Percentiles rank a stretch among this genome's conserved stretches.
Evolutionary conservation across 352 stramenopile species (phyloP).

Genomic region (Phytopythium delawarense): DNA sequence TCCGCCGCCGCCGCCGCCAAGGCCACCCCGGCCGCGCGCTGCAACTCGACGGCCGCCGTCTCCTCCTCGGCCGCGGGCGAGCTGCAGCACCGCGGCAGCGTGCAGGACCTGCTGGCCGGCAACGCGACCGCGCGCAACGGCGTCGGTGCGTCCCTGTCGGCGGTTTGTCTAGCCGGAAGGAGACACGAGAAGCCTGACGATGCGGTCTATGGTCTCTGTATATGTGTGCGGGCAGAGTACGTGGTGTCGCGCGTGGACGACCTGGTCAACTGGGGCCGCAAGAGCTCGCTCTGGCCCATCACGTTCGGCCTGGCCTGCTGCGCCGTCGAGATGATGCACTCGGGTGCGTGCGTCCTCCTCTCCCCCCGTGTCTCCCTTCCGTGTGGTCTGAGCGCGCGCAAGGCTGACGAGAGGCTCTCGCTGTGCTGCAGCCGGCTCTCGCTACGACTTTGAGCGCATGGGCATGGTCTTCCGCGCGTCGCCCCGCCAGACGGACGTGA

Average conservation of each 20-base stretch:
- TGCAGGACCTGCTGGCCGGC: constrained; percentile 64
- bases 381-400: not conserved
- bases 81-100: constrained; percentile 52
- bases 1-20: constrained; percentile 20
- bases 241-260: constrained; percentile 97
- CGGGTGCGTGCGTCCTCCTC: constrained; percentile 48
- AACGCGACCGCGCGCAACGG: constrained; percentile 72
- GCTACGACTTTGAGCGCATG: constrained; percentile 98
- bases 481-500: constrained; percentile 96
- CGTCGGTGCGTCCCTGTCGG: constrained; percentile 45
- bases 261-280: constrained; percentile 98
- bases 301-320: constrained; percentile 99
- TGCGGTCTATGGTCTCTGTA: not conserved
- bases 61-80: constrained; percentile 19
- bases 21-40: constrained; percentile 16
- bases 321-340: constrained; percentile 99
- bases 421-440: constrained; percentile 32
- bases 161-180: not conserved
- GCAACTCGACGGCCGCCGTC: constrained; percentile 23
- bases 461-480: constrained; percentile 98
- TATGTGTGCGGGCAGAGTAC: constrained; percentile 83
- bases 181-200: not conserved
- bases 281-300: constrained; percentile 98
- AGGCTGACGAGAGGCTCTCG: not conserved
- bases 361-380: not conserved